Evolutionary conservation across 331 rosid species (phyloP), one percentile per base, ranked within the genome.

Genomic region (Pyrus hybrid): DNA sequence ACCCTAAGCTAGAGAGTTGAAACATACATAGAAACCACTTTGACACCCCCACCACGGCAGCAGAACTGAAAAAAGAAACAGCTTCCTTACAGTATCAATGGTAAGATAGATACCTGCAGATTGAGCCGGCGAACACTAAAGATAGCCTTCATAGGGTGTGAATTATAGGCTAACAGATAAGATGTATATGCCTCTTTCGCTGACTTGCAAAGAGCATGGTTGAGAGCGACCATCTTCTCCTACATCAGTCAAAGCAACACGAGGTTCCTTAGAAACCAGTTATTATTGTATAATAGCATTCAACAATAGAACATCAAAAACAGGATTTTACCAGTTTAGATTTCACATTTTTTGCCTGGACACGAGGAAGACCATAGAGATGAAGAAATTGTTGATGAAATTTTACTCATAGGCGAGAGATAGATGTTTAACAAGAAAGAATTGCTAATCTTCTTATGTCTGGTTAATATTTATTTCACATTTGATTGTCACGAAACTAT

Each of bases 131-230:
- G 93, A n/a, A 94, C 96, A 43, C 87, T 89, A 79, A 91, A 94
- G 65, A 87, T 90, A 73, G 88, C 99, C 83, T 91, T 94, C 92
- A 86, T 90, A 10, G 99, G 88, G 84, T 91, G 99, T 20, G 97
- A 91, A 75, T 91, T 85, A 74, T 94, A 86, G 13, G 97, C 95
- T 78, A 88, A 80, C 63, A 94, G 45, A 81, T 94, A 92, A 37
- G 96, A 86, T 78, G 91, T 82, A 80, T 88, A 92, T 58, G 99
- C 99, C 61, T 91, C 99, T 82, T 94, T 94, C 25, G 99, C 96
- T 29, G 91, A 85, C 87, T 86, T 82, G 80, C 88, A 87, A 88
- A 94, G 74, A 85, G 81, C 85, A 78, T 87, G 89, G 71, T 94
- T 88, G 65, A 56, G 73, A 12, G 62, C 87, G 21, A 94, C 92